These are phyloP conservation scores for Backusella mclennaniae DNA, from an alignment of 192 early-diverging fungal species.

Conservation along the genomic window DNA sequence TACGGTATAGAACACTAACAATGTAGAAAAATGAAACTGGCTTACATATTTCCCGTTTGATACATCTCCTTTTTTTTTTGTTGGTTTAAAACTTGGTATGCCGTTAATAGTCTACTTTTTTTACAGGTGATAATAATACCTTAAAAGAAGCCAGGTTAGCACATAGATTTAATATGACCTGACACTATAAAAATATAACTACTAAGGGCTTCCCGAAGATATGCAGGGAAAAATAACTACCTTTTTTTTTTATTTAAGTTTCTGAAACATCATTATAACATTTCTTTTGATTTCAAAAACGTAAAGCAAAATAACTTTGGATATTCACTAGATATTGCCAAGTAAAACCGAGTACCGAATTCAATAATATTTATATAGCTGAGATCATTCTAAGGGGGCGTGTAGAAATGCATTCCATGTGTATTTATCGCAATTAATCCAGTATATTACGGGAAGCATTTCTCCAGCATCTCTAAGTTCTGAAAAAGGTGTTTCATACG, in stretches of 20 bases:
- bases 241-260: neutral
- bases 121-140: too few species aligned
- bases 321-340: neutral
- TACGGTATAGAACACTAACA: too few species aligned
- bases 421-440: neutral
- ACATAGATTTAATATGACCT: neutral
- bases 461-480: neutral
- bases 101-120: too few species aligned
- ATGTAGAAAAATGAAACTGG: neutral
- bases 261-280: neutral
- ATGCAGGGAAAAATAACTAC: neutral
- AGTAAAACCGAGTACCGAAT: neutral
- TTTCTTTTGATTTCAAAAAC: neutral
- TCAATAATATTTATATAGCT: neutral
- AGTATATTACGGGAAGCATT: neutral
- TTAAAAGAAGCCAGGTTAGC: too few species aligned
- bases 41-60: neutral
- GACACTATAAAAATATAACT: too few species aligned
- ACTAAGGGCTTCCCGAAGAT: neutral
- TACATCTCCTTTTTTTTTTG: neutral
- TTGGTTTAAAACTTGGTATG: neutral
- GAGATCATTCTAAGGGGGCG: neutral
- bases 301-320: neutral
- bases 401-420: neutral
- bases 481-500: neutral